These are phyloP conservation scores for Barbatosphaeria neglecta DNA, from an alignment of 495 filamentous ascomycete genomes.

Conservation along the genomic window DNA sequence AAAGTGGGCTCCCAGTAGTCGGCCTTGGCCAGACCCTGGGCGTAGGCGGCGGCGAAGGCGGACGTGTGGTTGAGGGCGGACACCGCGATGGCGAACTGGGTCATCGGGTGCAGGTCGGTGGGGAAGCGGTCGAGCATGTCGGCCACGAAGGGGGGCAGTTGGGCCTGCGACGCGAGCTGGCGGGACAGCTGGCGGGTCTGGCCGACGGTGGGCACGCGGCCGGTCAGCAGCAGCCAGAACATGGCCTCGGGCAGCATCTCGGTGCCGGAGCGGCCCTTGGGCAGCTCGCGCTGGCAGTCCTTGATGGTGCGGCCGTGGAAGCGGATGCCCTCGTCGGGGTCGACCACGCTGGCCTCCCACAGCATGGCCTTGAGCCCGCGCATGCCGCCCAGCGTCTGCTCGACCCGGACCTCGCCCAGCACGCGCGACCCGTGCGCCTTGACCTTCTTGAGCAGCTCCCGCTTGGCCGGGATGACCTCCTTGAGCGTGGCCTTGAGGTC, in stretches of 20 bases:
- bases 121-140: conserved; percentile 89
- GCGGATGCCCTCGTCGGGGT: conserved; percentile 92
- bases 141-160: conserved; percentile 72
- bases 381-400: conserved; percentile 92
- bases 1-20: conserved; percentile 99
- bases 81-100: conserved; percentile 88
- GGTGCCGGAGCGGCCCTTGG: conserved; percentile 85
- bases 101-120: conserved; percentile 87
- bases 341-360: conserved; percentile 96
- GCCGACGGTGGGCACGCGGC: conserved; percentile 69
- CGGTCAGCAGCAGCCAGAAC: conserved; percentile 98
- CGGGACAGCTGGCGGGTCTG: conserved; percentile 75
- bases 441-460: conserved; percentile 82
- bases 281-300: conserved; percentile 87
- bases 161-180: conserved; percentile 76
- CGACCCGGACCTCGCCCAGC: conserved; percentile 87
- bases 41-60: conserved; percentile 86
- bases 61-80: conserved; percentile 88
- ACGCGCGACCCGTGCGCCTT: conserved; percentile 73
- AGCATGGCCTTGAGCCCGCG: conserved; percentile 95
- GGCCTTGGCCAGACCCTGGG: conserved; percentile 76
- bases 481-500: conserved; percentile 79
- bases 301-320: conserved; percentile 98
- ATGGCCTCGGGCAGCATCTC: conserved; percentile 99
- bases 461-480: conserved; percentile 77